phyloP scores from a whole-genome alignment of 2,329 filamentous ascomycete species.

The Cladosporium austrohemisphaericum region DNA sequence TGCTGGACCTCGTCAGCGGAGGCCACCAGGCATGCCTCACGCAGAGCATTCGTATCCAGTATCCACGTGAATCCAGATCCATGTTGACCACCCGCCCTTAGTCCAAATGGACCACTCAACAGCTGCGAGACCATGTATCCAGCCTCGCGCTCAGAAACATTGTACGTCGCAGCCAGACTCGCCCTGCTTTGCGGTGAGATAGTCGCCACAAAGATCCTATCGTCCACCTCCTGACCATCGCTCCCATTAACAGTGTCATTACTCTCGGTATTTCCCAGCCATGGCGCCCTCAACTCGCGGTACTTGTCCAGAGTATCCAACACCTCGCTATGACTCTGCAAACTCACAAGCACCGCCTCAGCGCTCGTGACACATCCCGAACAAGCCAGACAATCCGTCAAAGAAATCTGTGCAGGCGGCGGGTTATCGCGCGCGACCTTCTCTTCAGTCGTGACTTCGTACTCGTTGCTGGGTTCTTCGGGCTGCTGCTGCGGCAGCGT shows the following conservation, averaged over 20 bases:
- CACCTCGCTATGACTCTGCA: constrained; percentile 92
- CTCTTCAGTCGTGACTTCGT: constrained; percentile 94
- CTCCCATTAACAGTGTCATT: constrained; percentile 18
- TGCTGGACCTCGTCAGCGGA: constrained; percentile 46
- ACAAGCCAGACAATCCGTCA: constrained; percentile 95
- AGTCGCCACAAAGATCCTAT: constrained; percentile 83
- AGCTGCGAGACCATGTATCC: constrained; percentile 80
- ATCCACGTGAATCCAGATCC: constrained; percentile 83
- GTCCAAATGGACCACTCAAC: constrained; percentile 64
- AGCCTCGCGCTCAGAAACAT: constrained; percentile 68
- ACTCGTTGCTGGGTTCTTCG: constrained; percentile 45
- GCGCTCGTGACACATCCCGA: constrained; percentile 97
- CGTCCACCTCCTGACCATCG: constrained; percentile 37
- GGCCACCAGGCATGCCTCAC: constrained; percentile 74
- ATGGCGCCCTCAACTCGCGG: constrained; percentile 22
- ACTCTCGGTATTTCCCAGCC: neutral
- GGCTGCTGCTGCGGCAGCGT: constrained; percentile 68
- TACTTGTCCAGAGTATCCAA: constrained; percentile 71
- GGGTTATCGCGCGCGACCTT: constrained; percentile 55
- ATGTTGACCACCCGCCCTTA: constrained; percentile 66
- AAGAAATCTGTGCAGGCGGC: constrained; percentile 82
- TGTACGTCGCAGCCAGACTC: constrained; percentile 80
- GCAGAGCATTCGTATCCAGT: constrained; percentile 79
- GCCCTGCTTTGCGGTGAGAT: constrained; percentile 89
- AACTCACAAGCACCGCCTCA: constrained; percentile 90